phyloP scores from a whole-genome alignment of 2,329 filamentous ascomycete genomes.

The Rhynchosporium secalis region DNA sequence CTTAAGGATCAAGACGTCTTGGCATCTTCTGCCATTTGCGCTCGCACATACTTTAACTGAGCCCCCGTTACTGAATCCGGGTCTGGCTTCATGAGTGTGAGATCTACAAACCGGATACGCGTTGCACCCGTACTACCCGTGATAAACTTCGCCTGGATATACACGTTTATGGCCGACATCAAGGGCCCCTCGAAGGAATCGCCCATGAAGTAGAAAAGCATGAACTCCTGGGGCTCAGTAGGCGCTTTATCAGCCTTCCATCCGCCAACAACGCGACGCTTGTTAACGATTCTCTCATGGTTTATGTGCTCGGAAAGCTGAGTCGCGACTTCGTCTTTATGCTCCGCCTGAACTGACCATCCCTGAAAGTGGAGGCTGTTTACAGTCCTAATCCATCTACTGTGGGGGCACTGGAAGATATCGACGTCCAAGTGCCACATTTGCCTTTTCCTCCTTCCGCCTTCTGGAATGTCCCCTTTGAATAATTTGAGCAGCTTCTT shows the following conservation, averaged over 20 bases:
- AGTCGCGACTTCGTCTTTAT: constrained; percentile 19
- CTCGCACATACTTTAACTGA: no score
- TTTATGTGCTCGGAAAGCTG: constrained; percentile 18
- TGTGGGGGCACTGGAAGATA: constrained; percentile 9
- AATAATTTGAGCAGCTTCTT: constrained; percentile 43
- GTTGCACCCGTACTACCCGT: no score
- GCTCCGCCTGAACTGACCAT: constrained; percentile 19
- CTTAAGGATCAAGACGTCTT: no score
- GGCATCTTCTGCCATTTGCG: no score
- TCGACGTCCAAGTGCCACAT: constrained; percentile 47
- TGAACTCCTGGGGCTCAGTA: constrained; percentile 27
- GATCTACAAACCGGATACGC: no score
- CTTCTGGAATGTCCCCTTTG: constrained; percentile 33
- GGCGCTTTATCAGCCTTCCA: constrained; percentile 30
- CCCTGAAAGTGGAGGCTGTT: constrained; percentile 24
- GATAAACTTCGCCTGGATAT: no score
- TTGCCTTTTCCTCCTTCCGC: constrained; percentile 40
- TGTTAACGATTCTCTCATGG: constrained; percentile 17
- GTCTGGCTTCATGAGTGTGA: no score
- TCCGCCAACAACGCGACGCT: constrained; percentile 19
- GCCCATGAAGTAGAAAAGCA: constrained; percentile 20
- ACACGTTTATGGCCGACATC: not conserved
- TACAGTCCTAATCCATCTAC: constrained; percentile 13
- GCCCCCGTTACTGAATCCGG: no score
- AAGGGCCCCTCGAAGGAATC: no score